Evolutionary conservation across 805 yeast genomes (phyloP), one percentile per base, ranked within the genome.

Genomic region (Saccharomyces eubayanus): DNA sequence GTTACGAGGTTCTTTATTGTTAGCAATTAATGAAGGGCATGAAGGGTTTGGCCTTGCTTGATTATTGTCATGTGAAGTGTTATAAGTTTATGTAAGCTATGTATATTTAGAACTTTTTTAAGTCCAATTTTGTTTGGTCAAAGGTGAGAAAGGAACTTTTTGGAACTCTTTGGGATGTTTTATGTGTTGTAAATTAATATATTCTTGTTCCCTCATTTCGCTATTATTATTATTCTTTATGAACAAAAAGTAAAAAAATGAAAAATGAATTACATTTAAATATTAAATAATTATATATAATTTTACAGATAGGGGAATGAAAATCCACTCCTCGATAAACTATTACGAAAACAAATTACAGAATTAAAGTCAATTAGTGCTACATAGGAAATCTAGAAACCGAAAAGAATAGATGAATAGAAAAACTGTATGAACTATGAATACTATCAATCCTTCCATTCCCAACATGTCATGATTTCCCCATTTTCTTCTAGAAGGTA

Each of bases 1-100:
- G 21, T 76, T 94, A 51, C 80, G 97, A 57, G 86, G 89, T 2
- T 83, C 94, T 0, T 69, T 94, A 57, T 72, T 91, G 59, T 68
- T 87, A 59, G 97, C 99, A 0, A 82, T 94, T 16, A 87, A 90
- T 28, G 99, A 94, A 70, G 98, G 98, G 20, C 86, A 87, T 63
- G 97, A 89, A 74, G 98, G 98, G 2, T 94, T 94, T 73, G 98
- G 97, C 6, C 57, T 68, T 27, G 72, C 72, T 3, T 68, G 54
- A 52, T 24, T 10, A 31, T 41, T 53, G 20, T 36, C 20, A 5
- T 16, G 43, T n/a, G 6, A 8, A 16, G 11, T 6, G 20, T 5
- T 46, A 10, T 9, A 27, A 14, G 3, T 16, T 21, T n/a, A 21
- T 46, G 9, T 46, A 24, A 21, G 20, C 48, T 24, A 27, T 24